Evolutionary conservation across 371 early-diverging fungal genomes (phyloP), one percentile per base, ranked within the genome.

Genomic region (Mucor racemosus): DNA sequence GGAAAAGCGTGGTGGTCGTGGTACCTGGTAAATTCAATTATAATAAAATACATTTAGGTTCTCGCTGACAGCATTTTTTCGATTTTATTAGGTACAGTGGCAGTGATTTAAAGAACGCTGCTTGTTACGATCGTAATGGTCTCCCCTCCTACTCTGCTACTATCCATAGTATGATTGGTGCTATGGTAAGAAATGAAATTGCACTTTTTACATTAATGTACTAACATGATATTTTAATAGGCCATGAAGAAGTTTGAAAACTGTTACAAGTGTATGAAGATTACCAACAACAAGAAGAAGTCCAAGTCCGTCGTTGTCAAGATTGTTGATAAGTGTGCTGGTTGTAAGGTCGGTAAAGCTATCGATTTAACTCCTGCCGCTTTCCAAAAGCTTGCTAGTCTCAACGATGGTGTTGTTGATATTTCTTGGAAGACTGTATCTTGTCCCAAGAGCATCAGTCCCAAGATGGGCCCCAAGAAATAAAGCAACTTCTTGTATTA

Each of bases 191-290:
- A 59, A 9, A 19, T 31, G 15, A 17, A 42, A 46, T 46, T 26
- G 26, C 26, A 26, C n/a, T 15, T 54, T 34, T 39, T 58, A 48
- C 15, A 48, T 9, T 54, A 10, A 54, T 7, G 31, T 14, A 40
- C n/a, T 64, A 14, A 36, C 13, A 19, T 13, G 17, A 58, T 13
- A 19, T n/a, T 40, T 5, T 26, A 26, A 66, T 58, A 81, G 81
- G 80, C 83, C 42, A 83, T 83, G 83, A 60, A 77, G 46, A 63
- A 64, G n/a, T 79, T 79, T 57, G 84, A 80, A 66, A 58, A 75
- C 54, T 83, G 84, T 66, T 83, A 80, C 73, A 80, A 80, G 68
- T 83, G 84, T 60, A 77, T 83, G 76, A 76, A 83, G 73, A 76
- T 83, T 44, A 74, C 73, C 56, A 83, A 83, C 69, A 71, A 74